Base-by-base conservation (phyloP, 257 asterid genomes). In the Gentiana straminea region DNA sequence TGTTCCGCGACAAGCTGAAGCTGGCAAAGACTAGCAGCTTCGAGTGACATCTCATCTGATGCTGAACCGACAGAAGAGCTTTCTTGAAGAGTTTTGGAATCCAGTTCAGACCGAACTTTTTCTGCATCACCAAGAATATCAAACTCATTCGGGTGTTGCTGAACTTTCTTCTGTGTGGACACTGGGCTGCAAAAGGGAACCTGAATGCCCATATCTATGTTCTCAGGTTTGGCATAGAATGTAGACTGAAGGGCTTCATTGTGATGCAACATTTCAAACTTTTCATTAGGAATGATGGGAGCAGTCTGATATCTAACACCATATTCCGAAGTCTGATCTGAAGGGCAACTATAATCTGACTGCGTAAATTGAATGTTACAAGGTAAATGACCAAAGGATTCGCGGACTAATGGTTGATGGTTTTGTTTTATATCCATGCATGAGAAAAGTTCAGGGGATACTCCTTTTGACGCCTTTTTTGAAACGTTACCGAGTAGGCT, bases 1-100 rank as follows among this genome's bases (percentile, higher is more conserved):
- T 79, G 84, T 70, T 76, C 83, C 87, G 72, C 71, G 59, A 78
- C 89, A 57, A 67, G 83, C 75, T 79, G 91, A 74, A 86, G 94
- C 78, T 86, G 91, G 71, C 59, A 74, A 75, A 86, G 78, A 70
- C 91, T 74, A 36, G 78, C 77, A 7, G 86, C 91, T 68, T 80
- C 92, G 52, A 57, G 69, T 52, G 89, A 77, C 68, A 60, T 67
- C 60, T 78, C 85, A 74, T 78, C 66, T 64, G 67, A 52, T 47
- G 69, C 82, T 38, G 81, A 63, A 72, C 70, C 80, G 76, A 57
- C 61, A 0, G 76, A 70, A 52, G 81, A 76, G 66, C 82, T 64
- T 57, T 77, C 94, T 50, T 64, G 89, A 54, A 52, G 44, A 54
- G 64, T 67, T 36, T 90, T 75, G 46, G 84, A 74, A 58, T 72